A percentile compares a stretch with the other conserved stretches of the same genome.
Conservation (phyloP, 257 asterid species). For the Linderniella brevidens region DNA sequence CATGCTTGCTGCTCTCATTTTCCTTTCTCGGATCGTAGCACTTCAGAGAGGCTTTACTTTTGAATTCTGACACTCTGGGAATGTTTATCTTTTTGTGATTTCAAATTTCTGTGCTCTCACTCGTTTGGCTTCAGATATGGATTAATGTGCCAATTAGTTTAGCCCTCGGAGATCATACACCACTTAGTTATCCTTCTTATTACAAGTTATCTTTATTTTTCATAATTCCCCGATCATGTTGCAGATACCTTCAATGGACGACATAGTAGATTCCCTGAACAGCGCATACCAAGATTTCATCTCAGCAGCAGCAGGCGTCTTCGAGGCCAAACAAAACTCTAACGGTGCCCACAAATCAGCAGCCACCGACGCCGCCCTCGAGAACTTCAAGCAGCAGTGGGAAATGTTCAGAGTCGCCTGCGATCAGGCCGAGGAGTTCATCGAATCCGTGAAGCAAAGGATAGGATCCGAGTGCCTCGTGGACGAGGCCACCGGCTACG, state of each 20-base stretch:
- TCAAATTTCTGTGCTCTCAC: no score
- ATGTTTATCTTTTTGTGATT: no score
- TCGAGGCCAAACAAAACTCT: conserved; percentile 50
- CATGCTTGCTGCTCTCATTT: no score
- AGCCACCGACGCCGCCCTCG: conserved; percentile 76
- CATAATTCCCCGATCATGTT: conserved; percentile 5
- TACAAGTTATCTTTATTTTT: neutral
- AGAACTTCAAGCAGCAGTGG: conserved; percentile 79
- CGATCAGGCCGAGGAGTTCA: conserved; percentile 89
- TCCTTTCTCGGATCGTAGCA: no score
- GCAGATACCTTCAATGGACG: conserved; percentile 41
- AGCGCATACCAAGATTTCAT: conserved; percentile 69
- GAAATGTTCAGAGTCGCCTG: conserved; percentile 80
- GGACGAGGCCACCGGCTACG: conserved; percentile 89
- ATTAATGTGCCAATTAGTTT: no score
- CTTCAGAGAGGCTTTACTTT: no score
- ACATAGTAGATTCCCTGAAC: conserved; percentile 51
- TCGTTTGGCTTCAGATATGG: no score
- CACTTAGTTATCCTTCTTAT: no score
- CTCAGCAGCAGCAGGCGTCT: conserved; percentile 45
- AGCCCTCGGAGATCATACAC: no score
- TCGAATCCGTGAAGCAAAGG: conserved; percentile 90
- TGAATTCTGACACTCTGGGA: no score
- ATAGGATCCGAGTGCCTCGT: conserved; percentile 93
- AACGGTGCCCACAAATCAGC: conserved; percentile 39